Conservation (phyloP, 1,139 yeast genomes). For the Pichia sp. region DNA sequence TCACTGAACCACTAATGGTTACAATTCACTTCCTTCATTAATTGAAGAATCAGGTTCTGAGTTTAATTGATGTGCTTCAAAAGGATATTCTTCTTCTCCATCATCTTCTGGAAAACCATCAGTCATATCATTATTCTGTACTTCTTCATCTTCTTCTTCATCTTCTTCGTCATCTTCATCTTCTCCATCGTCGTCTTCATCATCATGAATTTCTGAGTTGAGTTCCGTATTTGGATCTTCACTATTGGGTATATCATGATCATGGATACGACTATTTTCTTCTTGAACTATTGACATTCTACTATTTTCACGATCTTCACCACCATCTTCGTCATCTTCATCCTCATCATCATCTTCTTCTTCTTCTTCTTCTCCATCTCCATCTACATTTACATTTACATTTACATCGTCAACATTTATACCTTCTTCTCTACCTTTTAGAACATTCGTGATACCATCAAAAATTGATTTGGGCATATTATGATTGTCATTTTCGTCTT, state of each 20-base stretch:
- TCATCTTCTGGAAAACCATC: conserved; percentile 4
- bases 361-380: conserved; percentile 13
- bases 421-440: conserved; percentile 11
- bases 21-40: conserved; percentile 5
- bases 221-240: conserved; percentile 8
- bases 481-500: conserved; percentile 9
- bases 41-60: too few species aligned
- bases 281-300: not conserved
- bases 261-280: too few species aligned
- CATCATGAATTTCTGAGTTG: conserved; percentile 9
- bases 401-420: conserved; percentile 2
- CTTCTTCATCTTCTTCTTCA: not conserved
- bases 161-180: conserved; percentile 1
- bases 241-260: not conserved
- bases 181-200: conserved; percentile 4
- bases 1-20: too few species aligned
- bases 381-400: conserved; percentile 3
- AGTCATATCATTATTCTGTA: conserved; percentile 1
- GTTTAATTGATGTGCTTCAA: conserved; percentile 1
- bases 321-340: conserved; percentile 3
- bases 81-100: not conserved
- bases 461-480: not conserved
- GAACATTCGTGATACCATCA: conserved; percentile 7
- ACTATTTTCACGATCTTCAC: not conserved
- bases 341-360: conserved; percentile 15